Base-by-base conservation (phyloP, 2,329 filamentous ascomycete genomes). In the Colletotrichum higginsianum region DNA sequence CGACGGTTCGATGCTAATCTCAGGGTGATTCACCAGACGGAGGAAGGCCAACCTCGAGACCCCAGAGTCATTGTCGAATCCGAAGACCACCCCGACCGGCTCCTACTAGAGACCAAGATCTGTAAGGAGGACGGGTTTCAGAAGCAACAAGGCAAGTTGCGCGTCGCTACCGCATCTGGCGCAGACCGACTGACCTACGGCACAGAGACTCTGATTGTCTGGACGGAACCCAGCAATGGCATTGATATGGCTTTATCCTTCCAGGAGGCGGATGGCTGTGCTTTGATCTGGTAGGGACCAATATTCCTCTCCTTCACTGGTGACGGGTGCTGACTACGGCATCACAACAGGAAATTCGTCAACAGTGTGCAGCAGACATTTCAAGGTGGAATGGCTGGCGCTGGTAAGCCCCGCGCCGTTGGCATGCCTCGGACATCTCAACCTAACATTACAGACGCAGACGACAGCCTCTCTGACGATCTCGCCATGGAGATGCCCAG, bases 171-270 rank as follows among this genome's bases (percentile, higher is more conserved):
- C 67, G 73, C 75, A 73, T 75, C 74, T 78, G 74, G 76, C 74
- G 71, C 74, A 75, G 79, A 73, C 77, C 75, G 60, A 76, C 77
- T 77, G 64, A 80, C 73, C 21, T n/a, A 67, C 21, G 53, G 47
- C 66, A 52, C 82, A 97, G 96, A 98, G 82, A 99, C 96, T 4
- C 89, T 99, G 73, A 98, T 99, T 74, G 95, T 99, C 73, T 99
- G 96, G 96, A 98, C 96, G 49, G 96, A 98, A 80, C 90, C 91
- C 4, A 83, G 80, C 71, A 96, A 92, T 84, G 93, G 93, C 70
- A 91, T 95, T 67, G 96, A 99, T 80, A 98, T 99, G 96, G 96
- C 96, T 53, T 88, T 99, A 74, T 98, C 95, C 80, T 99, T 99
- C 79, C 96, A 99, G 82, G 96, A 99, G 84, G 93, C 95, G 2